Evolutionary conservation across 768 basidiomycete genomes (phyloP).

Genomic region (Naganishia randhawae): DNA sequence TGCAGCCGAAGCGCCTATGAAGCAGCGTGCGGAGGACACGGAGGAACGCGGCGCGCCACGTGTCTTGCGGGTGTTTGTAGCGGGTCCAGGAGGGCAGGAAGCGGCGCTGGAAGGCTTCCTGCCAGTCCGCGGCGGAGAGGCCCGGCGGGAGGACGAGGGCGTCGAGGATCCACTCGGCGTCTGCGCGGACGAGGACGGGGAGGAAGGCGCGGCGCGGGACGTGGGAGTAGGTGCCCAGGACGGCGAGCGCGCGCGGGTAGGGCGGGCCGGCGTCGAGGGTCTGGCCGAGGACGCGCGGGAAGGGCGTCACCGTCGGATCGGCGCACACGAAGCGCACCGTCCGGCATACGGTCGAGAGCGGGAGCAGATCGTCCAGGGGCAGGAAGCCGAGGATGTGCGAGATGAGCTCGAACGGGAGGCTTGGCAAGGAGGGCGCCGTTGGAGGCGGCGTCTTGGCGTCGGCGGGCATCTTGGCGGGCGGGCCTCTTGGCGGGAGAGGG

Average conservation of each 20-base stretch:
- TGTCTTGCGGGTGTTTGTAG: constrained; percentile 37
- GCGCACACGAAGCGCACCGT: constrained; percentile 34
- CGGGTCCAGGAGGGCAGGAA: constrained; percentile 46
- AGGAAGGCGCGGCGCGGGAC: constrained; percentile 37
- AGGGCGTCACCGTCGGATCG: constrained; percentile 33
- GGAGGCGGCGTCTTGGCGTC: background rate
- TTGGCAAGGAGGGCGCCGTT: background rate
- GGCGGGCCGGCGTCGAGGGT: constrained; percentile 32
- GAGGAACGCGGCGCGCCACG: constrained; percentile 43
- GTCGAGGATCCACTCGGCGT: constrained; percentile 46
- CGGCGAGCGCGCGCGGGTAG: constrained; percentile 37
- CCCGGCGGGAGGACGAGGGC: constrained; percentile 34
- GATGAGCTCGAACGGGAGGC: constrained; percentile 1
- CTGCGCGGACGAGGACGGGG: constrained; percentile 38
- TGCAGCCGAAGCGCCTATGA: constrained; percentile 43
- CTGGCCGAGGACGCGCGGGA: constrained; percentile 33
- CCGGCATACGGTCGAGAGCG: constrained; percentile 38
- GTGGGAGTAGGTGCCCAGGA: constrained; percentile 36
- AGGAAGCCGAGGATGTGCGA: constrained; percentile 36
- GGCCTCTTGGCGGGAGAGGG: too few relatives aligned
- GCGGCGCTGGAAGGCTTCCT: constrained; percentile 40
- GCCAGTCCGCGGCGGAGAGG: constrained; percentile 39
- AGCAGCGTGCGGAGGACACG: constrained; percentile 40
- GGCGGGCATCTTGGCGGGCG: too few relatives aligned
- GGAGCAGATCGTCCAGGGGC: constrained; percentile 33